Percentiles rank a stretch among this genome's conserved stretches.
phyloP scores from a whole-genome alignment of 176 grass and related monocot species.

The Poa annua region DNA sequence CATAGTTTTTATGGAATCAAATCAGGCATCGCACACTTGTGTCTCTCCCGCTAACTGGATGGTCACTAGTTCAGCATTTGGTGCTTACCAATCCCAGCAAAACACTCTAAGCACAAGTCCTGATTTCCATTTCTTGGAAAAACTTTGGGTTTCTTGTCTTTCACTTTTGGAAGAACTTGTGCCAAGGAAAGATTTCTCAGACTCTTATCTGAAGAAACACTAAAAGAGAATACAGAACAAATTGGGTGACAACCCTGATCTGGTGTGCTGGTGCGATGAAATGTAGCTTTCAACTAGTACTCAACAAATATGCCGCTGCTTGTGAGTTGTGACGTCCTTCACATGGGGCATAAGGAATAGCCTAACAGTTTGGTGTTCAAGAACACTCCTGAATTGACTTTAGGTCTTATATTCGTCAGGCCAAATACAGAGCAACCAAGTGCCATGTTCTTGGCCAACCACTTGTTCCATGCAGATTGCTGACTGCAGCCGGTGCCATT shows the following conservation, averaged over 20 bases:
- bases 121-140: slow-evolving; percentile 2
- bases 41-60: neutral
- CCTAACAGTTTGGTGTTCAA: slow-evolving; percentile 25
- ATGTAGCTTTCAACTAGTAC: slow-evolving; percentile 41
- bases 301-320: slow-evolving; percentile 44
- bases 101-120: slow-evolving; percentile 42
- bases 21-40: slow-evolving; percentile 8
- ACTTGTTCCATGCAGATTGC: slow-evolving; percentile 44
- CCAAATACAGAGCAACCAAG: slow-evolving; percentile 29
- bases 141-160: slow-evolving; percentile 1
- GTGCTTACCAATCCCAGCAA: slow-evolving; percentile 49
- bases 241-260: neutral
- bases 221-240: slow-evolving; percentile 11
- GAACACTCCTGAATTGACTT: slow-evolving; percentile 35
- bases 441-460: slow-evolving; percentile 45
- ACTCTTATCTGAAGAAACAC: slow-evolving; percentile 38
- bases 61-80: slow-evolving; percentile 15
- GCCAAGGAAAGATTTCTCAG: neutral
- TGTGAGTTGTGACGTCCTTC: slow-evolving; percentile 27
- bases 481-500: slow-evolving; percentile 15
- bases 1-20: neutral
- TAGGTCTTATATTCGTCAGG: slow-evolving; percentile 25
- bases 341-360: slow-evolving; percentile 33
- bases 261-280: slow-evolving; percentile 5
- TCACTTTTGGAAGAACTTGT: slow-evolving; percentile 30